Percentiles rank a stretch among this genome's conserved stretches.
phyloP scores from a whole-genome alignment of 257 asterid species.

The Fraxinus pennsylvanica region DNA sequence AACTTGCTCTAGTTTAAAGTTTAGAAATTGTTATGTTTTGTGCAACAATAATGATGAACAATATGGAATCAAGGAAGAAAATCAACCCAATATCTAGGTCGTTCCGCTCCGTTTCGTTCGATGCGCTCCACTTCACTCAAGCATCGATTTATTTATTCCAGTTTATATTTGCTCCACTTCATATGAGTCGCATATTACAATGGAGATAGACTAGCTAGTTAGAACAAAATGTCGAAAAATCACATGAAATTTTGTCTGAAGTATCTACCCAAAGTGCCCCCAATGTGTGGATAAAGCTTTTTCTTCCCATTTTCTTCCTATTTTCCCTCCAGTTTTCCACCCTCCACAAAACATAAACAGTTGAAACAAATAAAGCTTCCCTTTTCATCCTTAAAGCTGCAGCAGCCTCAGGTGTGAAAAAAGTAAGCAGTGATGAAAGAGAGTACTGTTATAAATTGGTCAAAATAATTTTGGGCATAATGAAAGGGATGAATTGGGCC shows the following conservation, averaged over 20 bases:
- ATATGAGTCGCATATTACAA: too few species aligned
- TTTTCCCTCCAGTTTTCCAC: constrained; percentile 18
- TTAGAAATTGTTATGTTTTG: background rate
- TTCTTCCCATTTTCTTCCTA: constrained; percentile 14
- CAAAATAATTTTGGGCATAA: too few species aligned
- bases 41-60: too few species aligned
- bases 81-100: too few species aligned
- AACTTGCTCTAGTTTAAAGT: background rate
- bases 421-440: constrained; percentile 37
- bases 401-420: constrained; percentile 50
- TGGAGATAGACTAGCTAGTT: background rate
- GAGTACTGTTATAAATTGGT: constrained; percentile 31
- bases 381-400: constrained; percentile 42
- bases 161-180: too few species aligned
- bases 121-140: too few species aligned
- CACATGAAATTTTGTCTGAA: background rate
- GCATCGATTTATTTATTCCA: too few species aligned
- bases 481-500: too few species aligned
- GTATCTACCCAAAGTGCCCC: background rate
- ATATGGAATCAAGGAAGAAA: too few species aligned
- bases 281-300: constrained; percentile 28
- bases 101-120: too few species aligned
- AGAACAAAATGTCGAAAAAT: background rate
- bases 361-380: constrained; percentile 15
- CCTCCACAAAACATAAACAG: constrained; percentile 29